These are phyloP conservation scores for Rhododendron vialii DNA, from an alignment of 148 eudicot genomes.

Conservation along the genomic window DNA sequence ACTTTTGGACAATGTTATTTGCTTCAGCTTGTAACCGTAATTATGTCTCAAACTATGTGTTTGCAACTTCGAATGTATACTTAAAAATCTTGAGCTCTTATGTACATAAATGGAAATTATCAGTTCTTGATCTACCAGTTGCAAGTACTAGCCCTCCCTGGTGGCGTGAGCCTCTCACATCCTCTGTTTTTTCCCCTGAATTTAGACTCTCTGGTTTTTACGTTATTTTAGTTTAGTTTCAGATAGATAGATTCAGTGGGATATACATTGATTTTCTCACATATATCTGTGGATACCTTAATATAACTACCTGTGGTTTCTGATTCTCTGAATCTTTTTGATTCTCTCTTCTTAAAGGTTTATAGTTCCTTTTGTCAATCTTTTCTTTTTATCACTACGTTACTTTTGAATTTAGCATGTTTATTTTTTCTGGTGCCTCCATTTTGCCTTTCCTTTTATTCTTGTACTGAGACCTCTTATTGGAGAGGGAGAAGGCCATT, in stretches of 20 bases:
- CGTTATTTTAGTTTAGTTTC: not conserved
- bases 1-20: too few relatives aligned
- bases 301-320: constrained; percentile 14
- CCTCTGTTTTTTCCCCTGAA: not conserved
- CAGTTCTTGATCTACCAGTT: too few relatives aligned
- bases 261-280: not conserved
- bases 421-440: not conserved
- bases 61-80: too few relatives aligned
- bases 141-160: constrained; percentile 95
- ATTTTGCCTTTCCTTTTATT: not conserved
- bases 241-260: not conserved
- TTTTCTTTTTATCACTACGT: not conserved
- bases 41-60: too few relatives aligned
- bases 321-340: constrained; percentile 22
- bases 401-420: not conserved
- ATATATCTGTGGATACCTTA: not conserved
- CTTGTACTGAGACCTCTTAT: not conserved
- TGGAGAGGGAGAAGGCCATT: not conserved
- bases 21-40: too few relatives aligned
- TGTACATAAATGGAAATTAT: too few relatives aligned
- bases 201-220: constrained; percentile 14
- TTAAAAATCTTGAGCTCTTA: too few relatives aligned
- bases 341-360: constrained; percentile 14
- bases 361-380: constrained; percentile 5
- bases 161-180: constrained; percentile 71